phyloP scores from a whole-genome alignment of 768 basidiomycete species.

The Podaxis sp. region DNA sequence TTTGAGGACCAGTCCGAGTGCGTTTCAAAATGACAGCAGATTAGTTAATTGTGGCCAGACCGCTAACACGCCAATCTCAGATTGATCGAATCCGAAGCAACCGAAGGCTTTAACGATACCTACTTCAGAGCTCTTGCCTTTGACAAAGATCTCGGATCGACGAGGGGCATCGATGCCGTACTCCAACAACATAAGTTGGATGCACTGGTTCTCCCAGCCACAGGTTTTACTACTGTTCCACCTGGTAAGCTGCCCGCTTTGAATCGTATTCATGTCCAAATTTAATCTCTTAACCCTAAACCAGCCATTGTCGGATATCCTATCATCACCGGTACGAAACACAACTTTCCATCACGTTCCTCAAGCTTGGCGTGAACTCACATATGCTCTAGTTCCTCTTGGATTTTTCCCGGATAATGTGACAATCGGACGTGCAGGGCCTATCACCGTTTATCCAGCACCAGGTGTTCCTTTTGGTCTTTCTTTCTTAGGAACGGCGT shows the following conservation, averaged over 20 bases:
- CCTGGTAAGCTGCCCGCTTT: conserved; percentile 27
- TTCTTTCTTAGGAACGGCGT: conserved; percentile 61
- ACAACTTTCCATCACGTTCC: background rate
- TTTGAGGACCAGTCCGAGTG: conserved; percentile 38
- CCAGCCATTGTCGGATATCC: conserved; percentile 65
- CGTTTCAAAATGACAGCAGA: conserved; percentile 13
- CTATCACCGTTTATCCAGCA: conserved; percentile 42
- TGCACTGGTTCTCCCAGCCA: conserved; percentile 49
- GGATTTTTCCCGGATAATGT: conserved; percentile 55
- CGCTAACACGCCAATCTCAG: conserved; percentile 20
- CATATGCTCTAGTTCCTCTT: conserved; percentile 45
- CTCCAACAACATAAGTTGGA: conserved; percentile 45
- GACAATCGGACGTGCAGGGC: conserved; percentile 36
- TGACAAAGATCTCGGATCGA: conserved; percentile 46
- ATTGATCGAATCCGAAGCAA: conserved; percentile 36
- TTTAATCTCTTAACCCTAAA: conserved; percentile 2
- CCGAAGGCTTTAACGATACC: conserved; percentile 37
- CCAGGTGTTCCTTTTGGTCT: conserved; percentile 63
- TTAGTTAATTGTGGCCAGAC: background rate
- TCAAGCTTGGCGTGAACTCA: background rate
- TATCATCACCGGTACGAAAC: conserved; percentile 54
- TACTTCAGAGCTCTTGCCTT: conserved; percentile 44
- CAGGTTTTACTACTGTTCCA: conserved; percentile 36
- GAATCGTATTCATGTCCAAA: conserved; percentile 11
- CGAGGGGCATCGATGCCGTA: conserved; percentile 52